These are phyloP conservation scores for Prunus kanzakura DNA, from an alignment of 306 rosid genomes.

Conservation along the genomic window DNA sequence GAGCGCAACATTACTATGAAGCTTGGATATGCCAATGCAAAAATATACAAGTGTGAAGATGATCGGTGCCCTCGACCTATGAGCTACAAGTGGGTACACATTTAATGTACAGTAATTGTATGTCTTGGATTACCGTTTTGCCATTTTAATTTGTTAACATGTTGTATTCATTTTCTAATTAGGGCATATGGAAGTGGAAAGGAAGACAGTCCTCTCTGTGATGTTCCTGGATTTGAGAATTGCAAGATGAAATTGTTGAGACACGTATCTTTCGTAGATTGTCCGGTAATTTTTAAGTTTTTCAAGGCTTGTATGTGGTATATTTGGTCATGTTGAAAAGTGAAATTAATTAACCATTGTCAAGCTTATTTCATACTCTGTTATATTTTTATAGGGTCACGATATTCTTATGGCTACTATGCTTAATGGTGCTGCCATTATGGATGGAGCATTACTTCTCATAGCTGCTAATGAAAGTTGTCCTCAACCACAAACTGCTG, in stretches of 20 bases:
- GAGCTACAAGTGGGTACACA: conserved; percentile 75
- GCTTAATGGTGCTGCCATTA: conserved; percentile 99
- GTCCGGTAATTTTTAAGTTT: conserved; percentile 46
- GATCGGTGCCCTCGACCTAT: conserved; percentile 90
- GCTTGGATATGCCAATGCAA: conserved; percentile 95
- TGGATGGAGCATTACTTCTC: conserved; percentile 94
- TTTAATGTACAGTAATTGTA: background rate
- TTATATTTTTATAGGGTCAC: conserved; percentile 60
- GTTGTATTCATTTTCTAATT: background rate
- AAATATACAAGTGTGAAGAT: conserved; percentile 87
- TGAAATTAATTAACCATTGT: background rate
- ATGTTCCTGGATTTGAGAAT: conserved; percentile 76
- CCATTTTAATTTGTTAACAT: conserved; percentile 15
- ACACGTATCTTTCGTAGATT: conserved; percentile 86
- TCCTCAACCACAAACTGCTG: conserved; percentile 97
- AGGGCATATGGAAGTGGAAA: conserved; percentile 95
- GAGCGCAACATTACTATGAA: conserved; percentile 92
- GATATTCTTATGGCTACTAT: conserved; percentile 99
- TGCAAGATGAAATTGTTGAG: conserved; percentile 70
- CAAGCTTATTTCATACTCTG: background rate
- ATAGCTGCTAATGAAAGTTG: conserved; percentile 99
- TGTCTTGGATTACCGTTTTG: conserved; percentile 17
- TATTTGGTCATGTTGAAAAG: no score
- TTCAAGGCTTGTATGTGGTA: no score
- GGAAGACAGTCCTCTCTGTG: conserved; percentile 80